These are phyloP conservation scores for Plenodomus lindquistii DNA, from an alignment of 2,329 filamentous ascomycete species.

Conservation along the genomic window DNA sequence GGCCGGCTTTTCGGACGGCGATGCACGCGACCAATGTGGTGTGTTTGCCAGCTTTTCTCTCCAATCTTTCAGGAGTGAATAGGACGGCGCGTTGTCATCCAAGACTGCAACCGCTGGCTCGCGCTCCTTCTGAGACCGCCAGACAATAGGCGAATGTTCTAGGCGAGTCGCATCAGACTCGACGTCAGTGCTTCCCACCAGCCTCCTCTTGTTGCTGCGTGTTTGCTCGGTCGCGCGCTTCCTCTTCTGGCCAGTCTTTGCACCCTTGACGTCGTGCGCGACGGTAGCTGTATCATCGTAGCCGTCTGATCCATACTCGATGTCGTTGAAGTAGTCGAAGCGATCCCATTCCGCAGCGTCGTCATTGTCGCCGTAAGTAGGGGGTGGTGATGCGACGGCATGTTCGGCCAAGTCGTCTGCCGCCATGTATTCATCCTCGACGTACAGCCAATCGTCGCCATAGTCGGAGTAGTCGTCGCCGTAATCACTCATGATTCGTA, in stretches of 20 bases:
- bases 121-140: conserved; percentile 34
- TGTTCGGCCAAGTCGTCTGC: conserved; percentile 56
- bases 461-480: conserved; percentile 45
- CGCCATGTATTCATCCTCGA: conserved; percentile 49
- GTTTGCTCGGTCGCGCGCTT: conserved; percentile 25
- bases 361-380: conserved; percentile 38
- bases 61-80: conserved; percentile 53
- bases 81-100: conserved; percentile 37
- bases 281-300: conserved; percentile 49
- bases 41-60: conserved; percentile 42
- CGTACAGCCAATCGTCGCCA: conserved; percentile 51
- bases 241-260: conserved; percentile 34
- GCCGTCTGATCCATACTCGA: conserved; percentile 53
- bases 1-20: conserved; percentile 13
- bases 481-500: conserved; percentile 46
- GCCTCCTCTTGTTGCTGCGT: conserved; percentile 33
- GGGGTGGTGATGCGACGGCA: conserved; percentile 50
- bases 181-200: conserved; percentile 1
- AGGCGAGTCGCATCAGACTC: conserved; percentile 11
- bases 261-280: conserved; percentile 20
- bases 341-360: conserved; percentile 49
- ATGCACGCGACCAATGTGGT: conserved; percentile 27
- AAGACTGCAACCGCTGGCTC: conserved; percentile 26
- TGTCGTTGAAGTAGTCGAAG: conserved; percentile 54
- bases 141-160: conserved; percentile 38